Base-by-base conservation (phyloP, 306 rosid species). In the Trifolium pratense region DNA sequence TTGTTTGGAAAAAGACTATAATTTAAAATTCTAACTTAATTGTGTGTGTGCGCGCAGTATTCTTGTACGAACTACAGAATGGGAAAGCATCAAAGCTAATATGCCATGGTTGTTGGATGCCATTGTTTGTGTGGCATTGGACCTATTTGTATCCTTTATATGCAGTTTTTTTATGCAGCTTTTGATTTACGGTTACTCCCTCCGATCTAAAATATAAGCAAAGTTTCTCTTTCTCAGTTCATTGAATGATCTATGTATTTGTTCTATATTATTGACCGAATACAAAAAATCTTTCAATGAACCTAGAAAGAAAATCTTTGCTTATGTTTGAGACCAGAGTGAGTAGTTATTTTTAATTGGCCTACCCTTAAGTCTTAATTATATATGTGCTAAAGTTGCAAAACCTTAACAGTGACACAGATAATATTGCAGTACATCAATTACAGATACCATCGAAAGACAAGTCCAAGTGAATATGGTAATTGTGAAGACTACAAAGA, bases 71-170 rank as follows among this genome's bases (percentile, higher is more conserved):
- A 88, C 84, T 23, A 84, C 70, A 1, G 92, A 91, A 71, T 89
- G 98, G 98, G 86, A 78, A 23, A 89, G 72, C 64, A 94, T 89
- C 80, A 84, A 86, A 82, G 96, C 97, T 1, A 94, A 94, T 53
- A 69, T 94, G 92, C 83, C 98, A 29, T 94, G 98, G 98, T 66
- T 94, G 81, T 80, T 94, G 80, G 98, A 94, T 86, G 98, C 97
- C 11, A 75, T 29, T n/a, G 94, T 85, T 34, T 93, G 97, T 21
- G 98, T 93, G 76, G 87, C 74, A 16, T 85, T 93, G 14, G 97
- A 93, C 92, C 77, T 91, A 85, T 91, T 93, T 71, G 98, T 93
- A 93, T 93, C 97, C 98, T 89, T 48, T 5, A 29, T 40, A 26
- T 2, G 2, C 36, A 29, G 6, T 29, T 29, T 29, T 29, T 29